Evolutionary conservation across 306 rosid species (phyloP).

Genomic region (Quercus variabilis): DNA sequence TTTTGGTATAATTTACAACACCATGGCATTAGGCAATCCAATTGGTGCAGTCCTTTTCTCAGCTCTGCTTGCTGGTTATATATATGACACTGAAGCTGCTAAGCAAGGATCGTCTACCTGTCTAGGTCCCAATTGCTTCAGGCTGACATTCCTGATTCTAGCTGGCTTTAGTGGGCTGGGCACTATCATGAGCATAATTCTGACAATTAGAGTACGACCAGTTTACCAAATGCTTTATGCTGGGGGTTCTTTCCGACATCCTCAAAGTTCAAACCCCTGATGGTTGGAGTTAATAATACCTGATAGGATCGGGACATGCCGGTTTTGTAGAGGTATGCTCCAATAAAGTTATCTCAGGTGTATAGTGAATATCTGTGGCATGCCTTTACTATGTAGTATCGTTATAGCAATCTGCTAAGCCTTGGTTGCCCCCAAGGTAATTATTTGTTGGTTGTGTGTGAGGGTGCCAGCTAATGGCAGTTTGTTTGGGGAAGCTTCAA

Average conservation of each 20-base stretch:
- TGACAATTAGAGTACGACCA: slow-evolving; percentile 64
- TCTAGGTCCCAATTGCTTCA: slow-evolving; percentile 67
- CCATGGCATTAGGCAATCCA: slow-evolving; percentile 66
- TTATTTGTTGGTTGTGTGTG: neutral
- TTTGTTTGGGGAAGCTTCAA: neutral
- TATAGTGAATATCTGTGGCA: neutral
- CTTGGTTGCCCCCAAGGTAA: neutral
- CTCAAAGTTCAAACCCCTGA: slow-evolving; percentile 30
- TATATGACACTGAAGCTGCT: slow-evolving; percentile 75
- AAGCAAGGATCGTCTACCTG: slow-evolving; percentile 71
- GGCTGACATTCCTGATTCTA: slow-evolving; percentile 67
- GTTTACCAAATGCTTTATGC: slow-evolving; percentile 75
- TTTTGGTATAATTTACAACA: slow-evolving; percentile 58
- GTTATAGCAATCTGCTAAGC: neutral
- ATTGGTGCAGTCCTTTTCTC: slow-evolving; percentile 73
- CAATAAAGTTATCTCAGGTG: neutral
- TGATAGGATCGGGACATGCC: neutral
- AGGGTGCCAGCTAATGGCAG: neutral
- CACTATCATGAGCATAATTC: slow-evolving; percentile 55
- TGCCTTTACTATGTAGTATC: neutral
- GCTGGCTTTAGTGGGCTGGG: slow-evolving; percentile 65
- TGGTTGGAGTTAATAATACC: neutral
- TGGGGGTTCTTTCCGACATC: slow-evolving; percentile 55
- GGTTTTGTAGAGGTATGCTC: neutral
- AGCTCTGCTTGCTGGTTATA: slow-evolving; percentile 52